Evolutionary conservation across 2,329 filamentous ascomycete species (phyloP), one percentile per base, ranked within the genome.

Genomic region (Graphilbum sp.): DNA sequence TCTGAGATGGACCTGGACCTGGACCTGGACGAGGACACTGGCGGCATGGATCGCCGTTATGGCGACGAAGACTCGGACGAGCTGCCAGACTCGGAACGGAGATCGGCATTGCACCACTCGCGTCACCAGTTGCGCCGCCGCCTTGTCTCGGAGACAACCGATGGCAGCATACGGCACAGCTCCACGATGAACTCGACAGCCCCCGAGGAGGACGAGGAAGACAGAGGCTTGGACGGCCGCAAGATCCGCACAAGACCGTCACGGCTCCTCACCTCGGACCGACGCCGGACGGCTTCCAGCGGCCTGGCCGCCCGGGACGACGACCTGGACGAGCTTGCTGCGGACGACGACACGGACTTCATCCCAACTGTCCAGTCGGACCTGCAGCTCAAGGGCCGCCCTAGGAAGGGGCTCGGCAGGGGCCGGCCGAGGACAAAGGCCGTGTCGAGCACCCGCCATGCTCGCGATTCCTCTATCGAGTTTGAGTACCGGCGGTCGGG

Each of bases 401-500:
- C 13, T 34, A 41, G 21, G 41, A 40, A 43, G 34, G 39, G 25
- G 39, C 42, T 41, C 38, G 43, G 32, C 35, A 44, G 30, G 39
- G 34, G 24, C 11, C 31, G 19, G 25, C 21, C 34, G 21, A 25
- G 6, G 18, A 21, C 19, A 12, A 5, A 16, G 20, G n/a, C 20
- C 19, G 15, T 4, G 5, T 4, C 7, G 10, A 5, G 11, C 13
- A 20, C 32, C 5, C 16, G 21, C 10, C 30, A 30, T 9, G 37
- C 34, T 20, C 41, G 43, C 6, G 46, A 52, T n/a, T 47, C 44
- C 3, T 50, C 52, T 12, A 71, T 73, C 25, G 69, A 72, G 41
- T 69, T 72, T 37, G 67, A 72, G 47, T 49, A 57, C 16, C 61
- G 67, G 29, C 33, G 25, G 46, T 49, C 56, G 16, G 62, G 69